Evolutionary conservation across 2,329 filamentous ascomycete species (phyloP).

Genomic region (Rugonectria rugulosa): DNA sequence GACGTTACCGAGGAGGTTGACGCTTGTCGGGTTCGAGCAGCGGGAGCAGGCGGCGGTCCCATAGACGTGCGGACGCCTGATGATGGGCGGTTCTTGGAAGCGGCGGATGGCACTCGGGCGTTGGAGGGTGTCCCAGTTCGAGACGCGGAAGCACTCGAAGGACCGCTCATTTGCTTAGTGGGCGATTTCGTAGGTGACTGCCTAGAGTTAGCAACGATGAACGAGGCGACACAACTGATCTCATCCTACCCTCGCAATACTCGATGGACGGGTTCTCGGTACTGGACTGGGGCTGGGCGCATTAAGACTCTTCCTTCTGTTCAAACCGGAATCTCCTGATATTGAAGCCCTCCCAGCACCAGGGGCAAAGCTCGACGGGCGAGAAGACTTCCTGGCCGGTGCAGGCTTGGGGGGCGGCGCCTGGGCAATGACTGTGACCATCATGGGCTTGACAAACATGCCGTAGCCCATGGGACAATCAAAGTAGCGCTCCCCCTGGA

Average conservation of each 20-base stretch:
- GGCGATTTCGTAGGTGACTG: conserved; percentile 83
- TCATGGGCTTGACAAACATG: conserved; percentile 85
- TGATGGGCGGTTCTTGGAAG: conserved; percentile 62
- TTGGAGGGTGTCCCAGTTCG: conserved; percentile 72
- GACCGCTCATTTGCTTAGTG: conserved; percentile 71
- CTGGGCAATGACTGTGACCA: conserved; percentile 67
- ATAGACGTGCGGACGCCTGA: conserved; percentile 69
- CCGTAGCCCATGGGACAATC: conserved; percentile 77
- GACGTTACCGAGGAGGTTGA: conserved; percentile 52
- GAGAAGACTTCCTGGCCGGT: conserved; percentile 48
- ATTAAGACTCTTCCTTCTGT: conserved; percentile 74
- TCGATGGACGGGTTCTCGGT: conserved; percentile 63
- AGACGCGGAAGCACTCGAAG: conserved; percentile 66
- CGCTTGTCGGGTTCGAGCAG: conserved; percentile 52
- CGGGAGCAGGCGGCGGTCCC: conserved; percentile 67
- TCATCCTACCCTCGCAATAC: conserved; percentile 61
- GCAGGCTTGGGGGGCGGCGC: conserved; percentile 49
- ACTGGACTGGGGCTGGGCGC: conserved; percentile 76
- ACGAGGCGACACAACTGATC: not conserved
- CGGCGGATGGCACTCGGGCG: conserved; percentile 53
- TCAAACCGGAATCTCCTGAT: conserved; percentile 59
- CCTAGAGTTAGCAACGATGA: conserved; percentile 27
- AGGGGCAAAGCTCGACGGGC: conserved; percentile 59
- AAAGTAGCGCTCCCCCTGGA: conserved; percentile 89
- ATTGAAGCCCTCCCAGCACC: conserved; percentile 50